Percentiles rank a stretch among this genome's conserved stretches.
Conservation (phyloP, 768 basidiomycete genomes). For the Kockovaella imperatae region DNA sequence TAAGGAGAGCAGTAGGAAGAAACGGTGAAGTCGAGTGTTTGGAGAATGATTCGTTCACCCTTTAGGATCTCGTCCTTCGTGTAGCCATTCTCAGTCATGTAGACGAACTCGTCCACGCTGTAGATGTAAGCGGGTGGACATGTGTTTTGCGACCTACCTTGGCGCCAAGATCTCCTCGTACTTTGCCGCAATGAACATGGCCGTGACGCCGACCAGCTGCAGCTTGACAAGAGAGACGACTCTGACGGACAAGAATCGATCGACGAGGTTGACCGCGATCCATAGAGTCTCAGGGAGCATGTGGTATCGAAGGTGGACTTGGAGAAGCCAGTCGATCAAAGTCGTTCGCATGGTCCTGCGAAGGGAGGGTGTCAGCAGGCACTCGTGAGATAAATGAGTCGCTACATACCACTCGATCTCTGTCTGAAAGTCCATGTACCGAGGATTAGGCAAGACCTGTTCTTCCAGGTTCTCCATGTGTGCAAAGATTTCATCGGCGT, state of each 20-base stretch:
- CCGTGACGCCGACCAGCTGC: slow-evolving; percentile 94
- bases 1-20: slow-evolving; percentile 98
- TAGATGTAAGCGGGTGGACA: neutral
- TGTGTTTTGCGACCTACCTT: slow-evolving; percentile 46
- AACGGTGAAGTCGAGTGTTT: slow-evolving; percentile 84
- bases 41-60: slow-evolving; percentile 92
- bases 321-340: slow-evolving; percentile 94
- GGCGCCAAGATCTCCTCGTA: slow-evolving; percentile 99
- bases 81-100: slow-evolving; percentile 94
- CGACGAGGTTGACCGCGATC: slow-evolving; percentile 96
- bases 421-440: slow-evolving; percentile 88
- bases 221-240: slow-evolving; percentile 83
- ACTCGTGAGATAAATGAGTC: neutral
- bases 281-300: slow-evolving; percentile 98
- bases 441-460: slow-evolving; percentile 64
- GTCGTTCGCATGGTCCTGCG: slow-evolving; percentile 94
- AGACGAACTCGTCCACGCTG: slow-evolving; percentile 90
- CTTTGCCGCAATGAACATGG: slow-evolving; percentile 98
- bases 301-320: slow-evolving; percentile 96
- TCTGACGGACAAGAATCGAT: slow-evolving; percentile 81
- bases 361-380: slow-evolving; percentile 27
- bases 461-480: slow-evolving; percentile 96
- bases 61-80: slow-evolving; percentile 92
- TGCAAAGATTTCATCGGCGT: slow-evolving; percentile 93
- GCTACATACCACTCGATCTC: slow-evolving; percentile 59